These are phyloP conservation scores for Colletotrichum tofieldiae DNA, from an alignment of 2,329 filamentous ascomycete species.

Conservation along the genomic window DNA sequence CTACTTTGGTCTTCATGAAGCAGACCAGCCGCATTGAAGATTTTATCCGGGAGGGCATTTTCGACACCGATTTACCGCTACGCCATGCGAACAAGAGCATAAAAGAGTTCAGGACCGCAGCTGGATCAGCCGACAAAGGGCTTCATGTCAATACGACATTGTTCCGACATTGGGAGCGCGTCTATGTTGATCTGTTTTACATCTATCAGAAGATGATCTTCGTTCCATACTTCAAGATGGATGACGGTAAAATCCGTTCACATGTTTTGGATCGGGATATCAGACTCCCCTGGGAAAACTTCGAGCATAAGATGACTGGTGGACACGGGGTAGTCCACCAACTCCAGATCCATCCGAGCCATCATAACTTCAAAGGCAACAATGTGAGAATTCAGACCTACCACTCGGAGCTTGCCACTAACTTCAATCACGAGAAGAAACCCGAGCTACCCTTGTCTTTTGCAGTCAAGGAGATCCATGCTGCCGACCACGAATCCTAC, in stretches of 20 bases:
- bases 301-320: not conserved
- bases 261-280: conserved; percentile 12
- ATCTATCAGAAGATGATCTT: conserved; percentile 26
- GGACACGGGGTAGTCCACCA: conserved; percentile 15
- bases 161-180: conserved; percentile 17
- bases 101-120: conserved; percentile 13
- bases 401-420: not conserved
- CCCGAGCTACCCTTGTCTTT: not conserved
- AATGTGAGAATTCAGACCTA: not conserved
- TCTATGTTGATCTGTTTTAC: conserved; percentile 31
- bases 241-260: not conserved
- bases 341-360: conserved; percentile 15
- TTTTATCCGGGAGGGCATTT: conserved; percentile 23
- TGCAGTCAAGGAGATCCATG: conserved; percentile 33
- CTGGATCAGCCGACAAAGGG: not conserved
- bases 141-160: not conserved
- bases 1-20: conserved; percentile 23
- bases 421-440: not conserved
- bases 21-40: conserved; percentile 13
- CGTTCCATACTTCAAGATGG: conserved; percentile 21
- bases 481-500: conserved; percentile 7
- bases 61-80: conserved; percentile 15
- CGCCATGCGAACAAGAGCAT: conserved; percentile 8
- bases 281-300: conserved; percentile 15
- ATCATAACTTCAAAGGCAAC: not conserved